phyloP scores from a whole-genome alignment of 1,284 basidiomycete genomes.

The Ganoderma sinense region DNA sequence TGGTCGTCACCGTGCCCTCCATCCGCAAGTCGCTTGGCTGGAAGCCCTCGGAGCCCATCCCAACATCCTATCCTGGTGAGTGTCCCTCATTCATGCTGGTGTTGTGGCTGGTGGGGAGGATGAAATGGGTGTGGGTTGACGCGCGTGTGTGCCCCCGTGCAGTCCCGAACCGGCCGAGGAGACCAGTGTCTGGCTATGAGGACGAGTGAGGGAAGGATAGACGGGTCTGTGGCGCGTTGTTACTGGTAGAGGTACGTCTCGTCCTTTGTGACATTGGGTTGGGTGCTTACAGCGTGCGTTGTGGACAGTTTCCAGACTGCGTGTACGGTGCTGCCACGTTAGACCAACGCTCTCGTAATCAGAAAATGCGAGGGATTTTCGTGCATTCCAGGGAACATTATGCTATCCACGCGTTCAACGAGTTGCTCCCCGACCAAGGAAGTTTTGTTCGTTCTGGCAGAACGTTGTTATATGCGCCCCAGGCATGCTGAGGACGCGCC shows the following conservation, averaged over 20 bases:
- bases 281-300: not conserved
- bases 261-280: not conserved
- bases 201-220: constrained; percentile 42
- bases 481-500: not conserved
- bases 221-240: not conserved
- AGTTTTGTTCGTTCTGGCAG: not conserved
- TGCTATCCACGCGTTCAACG: not conserved
- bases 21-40: constrained; percentile 82
- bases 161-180: constrained; percentile 60
- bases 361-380: constrained; percentile 1
- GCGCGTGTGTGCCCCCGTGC: constrained; percentile 5
- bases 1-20: constrained; percentile 82
- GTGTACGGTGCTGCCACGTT: not conserved
- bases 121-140: constrained; percentile 5
- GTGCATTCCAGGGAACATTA: not conserved
- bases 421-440: not conserved
- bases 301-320: not conserved
- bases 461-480: not conserved
- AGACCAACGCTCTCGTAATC: not conserved
- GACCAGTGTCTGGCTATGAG: constrained; percentile 58
- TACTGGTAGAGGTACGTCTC: constrained; percentile 22
- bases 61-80: constrained; percentile 89
- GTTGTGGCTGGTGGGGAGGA: no score
- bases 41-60: constrained; percentile 76
- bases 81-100: constrained; percentile 26